A percentile compares a stretch with the other conserved stretches of the same genome.
Evolutionary conservation across 2,329 filamentous ascomycete species (phyloP).

Genomic region (Talaromyces sp.): DNA sequence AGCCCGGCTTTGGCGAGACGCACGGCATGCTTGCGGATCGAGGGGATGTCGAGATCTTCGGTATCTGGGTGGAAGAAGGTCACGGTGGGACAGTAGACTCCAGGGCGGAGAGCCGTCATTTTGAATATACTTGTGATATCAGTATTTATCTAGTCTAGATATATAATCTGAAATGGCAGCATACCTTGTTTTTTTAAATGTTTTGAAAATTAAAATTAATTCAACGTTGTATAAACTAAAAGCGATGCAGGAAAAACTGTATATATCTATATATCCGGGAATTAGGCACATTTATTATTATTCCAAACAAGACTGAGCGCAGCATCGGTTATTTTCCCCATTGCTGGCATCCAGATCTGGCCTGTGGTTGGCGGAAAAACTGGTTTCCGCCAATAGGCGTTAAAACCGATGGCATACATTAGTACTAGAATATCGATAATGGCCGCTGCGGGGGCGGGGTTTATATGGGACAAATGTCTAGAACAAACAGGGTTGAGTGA

Average conservation of each 20-base stretch:
- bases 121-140: not conserved
- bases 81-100: slow-evolving; percentile 85
- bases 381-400: slow-evolving; percentile 10
- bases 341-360: not conserved
- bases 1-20: slow-evolving; percentile 73
- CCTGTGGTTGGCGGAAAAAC: slow-evolving; percentile 4
- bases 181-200: not conserved
- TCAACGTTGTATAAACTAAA: no score
- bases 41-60: slow-evolving; percentile 75
- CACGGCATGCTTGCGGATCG: slow-evolving; percentile 74
- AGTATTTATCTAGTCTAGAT: not conserved
- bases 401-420: not conserved
- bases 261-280: not conserved
- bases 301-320: not conserved
- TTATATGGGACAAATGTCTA: no score
- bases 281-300: not conserved
- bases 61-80: slow-evolving; percentile 82
- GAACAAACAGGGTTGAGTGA: not conserved
- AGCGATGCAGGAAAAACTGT: not conserved
- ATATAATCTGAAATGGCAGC: not conserved
- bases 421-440: not conserved
- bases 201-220: not conserved
- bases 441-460: not conserved
- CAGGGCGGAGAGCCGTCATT: slow-evolving; percentile 62
- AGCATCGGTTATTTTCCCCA: not conserved